Conservation (phyloP, 2,329 filamentous ascomycete species). For the Gaeumannomyces tritici region DNA sequence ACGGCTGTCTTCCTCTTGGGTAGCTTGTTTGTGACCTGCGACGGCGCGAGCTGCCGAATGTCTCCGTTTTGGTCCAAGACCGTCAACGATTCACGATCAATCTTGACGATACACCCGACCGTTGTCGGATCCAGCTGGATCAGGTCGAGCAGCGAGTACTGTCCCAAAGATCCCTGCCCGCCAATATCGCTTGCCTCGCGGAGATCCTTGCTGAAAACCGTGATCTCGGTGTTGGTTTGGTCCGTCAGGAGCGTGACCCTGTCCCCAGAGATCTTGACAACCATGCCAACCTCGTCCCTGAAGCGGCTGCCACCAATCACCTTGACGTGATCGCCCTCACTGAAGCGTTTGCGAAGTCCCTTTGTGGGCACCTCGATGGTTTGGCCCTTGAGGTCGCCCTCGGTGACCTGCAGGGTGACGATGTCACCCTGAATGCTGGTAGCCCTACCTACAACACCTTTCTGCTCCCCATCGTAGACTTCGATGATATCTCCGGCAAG, state of each 20-base stretch:
- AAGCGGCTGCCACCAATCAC: constrained; percentile 85
- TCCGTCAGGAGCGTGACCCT: constrained; percentile 89
- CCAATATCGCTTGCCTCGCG: constrained; percentile 89
- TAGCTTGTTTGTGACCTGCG: constrained; percentile 84
- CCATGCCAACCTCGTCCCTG: constrained; percentile 92
- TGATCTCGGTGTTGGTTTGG: constrained; percentile 86
- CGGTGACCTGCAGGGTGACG: constrained; percentile 75
- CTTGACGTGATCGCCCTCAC: constrained; percentile 92
- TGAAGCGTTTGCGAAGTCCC: constrained; percentile 86
- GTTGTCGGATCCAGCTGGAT: constrained; percentile 90
- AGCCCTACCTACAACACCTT: constrained; percentile 78
- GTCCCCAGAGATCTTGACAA: constrained; percentile 87
- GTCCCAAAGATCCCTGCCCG: constrained; percentile 72
- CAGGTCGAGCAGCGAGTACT: constrained; percentile 86
- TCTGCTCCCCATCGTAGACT: constrained; percentile 91
- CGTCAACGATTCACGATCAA: constrained; percentile 84
- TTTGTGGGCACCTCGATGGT: constrained; percentile 88
- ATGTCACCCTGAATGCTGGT: constrained; percentile 85
- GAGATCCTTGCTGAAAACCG: constrained; percentile 95
- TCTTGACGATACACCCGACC: constrained; percentile 87
- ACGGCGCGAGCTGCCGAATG: constrained; percentile 72
- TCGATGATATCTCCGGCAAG: constrained; percentile 93
- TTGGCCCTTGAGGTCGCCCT: constrained; percentile 74
- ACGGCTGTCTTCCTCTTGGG: constrained; percentile 75
- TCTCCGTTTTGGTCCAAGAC: constrained; percentile 88